Evolutionary conservation across 768 basidiomycete genomes (phyloP), one percentile per base, ranked within the genome.

Genomic region (Atractiella rhizophila): DNA sequence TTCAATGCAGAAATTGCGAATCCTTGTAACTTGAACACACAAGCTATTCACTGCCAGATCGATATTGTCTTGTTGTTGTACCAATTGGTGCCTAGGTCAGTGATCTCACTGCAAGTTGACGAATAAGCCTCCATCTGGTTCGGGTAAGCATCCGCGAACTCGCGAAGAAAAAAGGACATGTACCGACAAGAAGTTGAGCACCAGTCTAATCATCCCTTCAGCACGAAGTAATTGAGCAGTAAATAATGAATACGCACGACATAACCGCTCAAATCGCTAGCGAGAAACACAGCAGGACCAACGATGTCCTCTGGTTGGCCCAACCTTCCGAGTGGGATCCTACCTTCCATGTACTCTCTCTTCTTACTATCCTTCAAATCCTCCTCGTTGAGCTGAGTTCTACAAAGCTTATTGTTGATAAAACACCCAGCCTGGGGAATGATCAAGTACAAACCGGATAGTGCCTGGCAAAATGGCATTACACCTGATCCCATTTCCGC

Each of bases 381-480:
- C 45, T 74, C 74, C 50, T 69, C 69, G 59, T 80, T 78, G 58
- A 77, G n/a, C n/a, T n/a, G n/a, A n/a, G n/a, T n/a, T n/a, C n/a
- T n/a, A n/a, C n/a, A n/a, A n/a, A n/a, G n/a, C n/a, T 78, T 48
- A 72, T 66, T 16, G 77, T 80, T 30, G 66, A 72, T 47, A 78
- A 73, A 2, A 76, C 78, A 8, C 76, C 41, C 37, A 11, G 13
- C 13, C 8, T 27, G 10, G 9, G 12, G 26, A 11, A 28, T 21
- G 21, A 31, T n/a, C 15, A 7, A 11, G 4, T 31, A 21, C 15
- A 21, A 7, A 19, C 10, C 30, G 8, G 8, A 21, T 9, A 28
- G n/a, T 35, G n/a, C 12, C 34, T 8, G 42, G 45, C 28, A 44
- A 31, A 24, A 61, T 52, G 2, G 53, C 52, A 42, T 60, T 60